phyloP scores from a whole-genome alignment of 2,329 filamentous ascomycete species.

The Stachybotrys echinatus region DNA sequence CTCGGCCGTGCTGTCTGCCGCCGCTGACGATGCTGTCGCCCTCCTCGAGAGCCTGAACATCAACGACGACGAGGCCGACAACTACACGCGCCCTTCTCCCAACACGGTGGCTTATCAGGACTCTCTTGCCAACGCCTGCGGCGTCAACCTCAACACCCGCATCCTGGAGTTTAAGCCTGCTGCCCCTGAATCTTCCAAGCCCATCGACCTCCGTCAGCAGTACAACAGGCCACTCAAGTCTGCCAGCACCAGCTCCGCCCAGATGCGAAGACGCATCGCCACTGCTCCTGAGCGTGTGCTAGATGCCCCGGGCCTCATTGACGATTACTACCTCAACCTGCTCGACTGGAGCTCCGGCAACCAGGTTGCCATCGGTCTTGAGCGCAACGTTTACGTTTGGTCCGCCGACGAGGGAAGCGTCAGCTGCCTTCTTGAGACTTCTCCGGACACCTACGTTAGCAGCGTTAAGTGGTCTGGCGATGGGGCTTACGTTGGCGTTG shows the following conservation, averaged over 20 bases:
- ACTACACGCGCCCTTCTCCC: slow-evolving; percentile 74
- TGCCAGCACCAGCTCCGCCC: slow-evolving; percentile 66
- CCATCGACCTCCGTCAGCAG: slow-evolving; percentile 93
- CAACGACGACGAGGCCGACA: slow-evolving; percentile 61
- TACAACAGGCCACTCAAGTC: slow-evolving; percentile 95
- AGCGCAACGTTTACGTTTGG: slow-evolving; percentile 98
- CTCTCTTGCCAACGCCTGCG: slow-evolving; percentile 83
- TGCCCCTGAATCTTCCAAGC: slow-evolving; percentile 95
- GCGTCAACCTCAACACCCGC: slow-evolving; percentile 86
- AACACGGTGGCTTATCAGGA: slow-evolving; percentile 90
- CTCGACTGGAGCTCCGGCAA: slow-evolving; percentile 98
- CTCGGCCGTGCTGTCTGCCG: slow-evolving; percentile 71
- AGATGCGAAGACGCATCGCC: slow-evolving; percentile 86
- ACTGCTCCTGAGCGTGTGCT: slow-evolving; percentile 94
- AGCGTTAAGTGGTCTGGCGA: slow-evolving; percentile 99
- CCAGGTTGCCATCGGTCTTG: slow-evolving; percentile 95
- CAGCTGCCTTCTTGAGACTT: slow-evolving; percentile 80
- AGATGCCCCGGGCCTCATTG: slow-evolving; percentile 90
- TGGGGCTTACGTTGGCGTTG: slow-evolving; percentile 92
- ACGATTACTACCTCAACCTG: slow-evolving; percentile 98
- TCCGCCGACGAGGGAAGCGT: slow-evolving; percentile 91
- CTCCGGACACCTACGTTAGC: slow-evolving; percentile 89
- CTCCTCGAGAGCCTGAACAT: slow-evolving; percentile 77
- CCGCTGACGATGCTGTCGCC: slow-evolving; percentile 73
- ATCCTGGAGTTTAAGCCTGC: slow-evolving; percentile 98